These are phyloP conservation scores for Citrus unshiu DNA, from an alignment of 345 rosid genomes.

Conservation along the genomic window DNA sequence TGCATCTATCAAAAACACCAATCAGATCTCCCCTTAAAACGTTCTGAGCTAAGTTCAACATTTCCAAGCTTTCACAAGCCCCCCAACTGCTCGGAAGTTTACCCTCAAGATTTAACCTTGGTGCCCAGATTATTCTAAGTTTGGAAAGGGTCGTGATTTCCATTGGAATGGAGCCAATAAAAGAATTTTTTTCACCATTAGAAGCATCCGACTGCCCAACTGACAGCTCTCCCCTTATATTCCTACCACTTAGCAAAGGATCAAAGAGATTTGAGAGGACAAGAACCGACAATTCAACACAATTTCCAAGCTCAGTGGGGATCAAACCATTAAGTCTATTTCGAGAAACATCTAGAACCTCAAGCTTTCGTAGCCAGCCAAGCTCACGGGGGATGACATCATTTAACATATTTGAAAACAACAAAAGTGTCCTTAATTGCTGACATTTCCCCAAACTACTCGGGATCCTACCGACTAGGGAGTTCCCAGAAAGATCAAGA, in stretches of 20 bases:
- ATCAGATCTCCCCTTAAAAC: constrained; percentile 18
- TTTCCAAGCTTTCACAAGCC: constrained; percentile 26
- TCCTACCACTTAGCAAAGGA: constrained; percentile 7
- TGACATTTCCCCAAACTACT: constrained; percentile 22
- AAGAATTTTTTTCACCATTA: constrained; percentile 17
- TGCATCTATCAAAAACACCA: constrained; percentile 27
- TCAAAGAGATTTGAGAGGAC: constrained; percentile 28
- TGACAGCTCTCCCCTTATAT: background rate
- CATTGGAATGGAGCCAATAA: constrained; percentile 23
- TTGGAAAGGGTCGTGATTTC: constrained; percentile 27
- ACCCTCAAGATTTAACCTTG: constrained; percentile 18
- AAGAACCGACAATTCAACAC: constrained; percentile 26
- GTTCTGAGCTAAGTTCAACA: constrained; percentile 35
- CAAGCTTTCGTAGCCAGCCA: constrained; percentile 24
- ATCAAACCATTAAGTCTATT: constrained; percentile 25
- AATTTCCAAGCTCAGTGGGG: constrained; percentile 34
- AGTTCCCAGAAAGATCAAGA: constrained; percentile 36
- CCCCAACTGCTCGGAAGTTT: constrained; percentile 26
- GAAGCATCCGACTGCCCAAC: background rate
- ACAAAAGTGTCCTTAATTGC: constrained; percentile 22
- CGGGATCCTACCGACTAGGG: constrained; percentile 24
- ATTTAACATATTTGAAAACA: constrained; percentile 28
- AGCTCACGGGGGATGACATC: constrained; percentile 27
- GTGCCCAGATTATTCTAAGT: constrained; percentile 32
- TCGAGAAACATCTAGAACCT: constrained; percentile 29